Conservation (phyloP, 768 basidiomycete species). For the Russula virescens region DNA sequence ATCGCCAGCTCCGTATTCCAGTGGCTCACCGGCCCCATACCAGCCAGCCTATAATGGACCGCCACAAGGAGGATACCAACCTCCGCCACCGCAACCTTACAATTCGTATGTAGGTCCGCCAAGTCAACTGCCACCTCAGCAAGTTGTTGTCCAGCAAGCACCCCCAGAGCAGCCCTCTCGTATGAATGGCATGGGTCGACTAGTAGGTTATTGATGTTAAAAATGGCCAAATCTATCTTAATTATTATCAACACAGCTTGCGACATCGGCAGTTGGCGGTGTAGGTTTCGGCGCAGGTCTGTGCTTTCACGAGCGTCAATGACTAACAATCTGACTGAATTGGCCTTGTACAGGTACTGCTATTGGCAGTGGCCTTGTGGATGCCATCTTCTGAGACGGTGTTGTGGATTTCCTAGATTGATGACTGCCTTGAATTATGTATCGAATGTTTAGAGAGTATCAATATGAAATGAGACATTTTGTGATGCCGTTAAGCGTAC, state of each 20-base stretch:
- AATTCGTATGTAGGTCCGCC: slow-evolving; percentile 23
- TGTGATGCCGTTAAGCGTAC: too few relatives aligned
- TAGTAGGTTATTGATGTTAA: slow-evolving; percentile 11
- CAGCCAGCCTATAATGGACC: slow-evolving; percentile 31
- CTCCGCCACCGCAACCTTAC: slow-evolving; percentile 25
- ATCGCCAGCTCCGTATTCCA: slow-evolving; percentile 18
- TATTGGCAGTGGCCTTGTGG: slow-evolving; percentile 45
- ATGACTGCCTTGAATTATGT: background rate
- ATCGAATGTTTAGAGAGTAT: too few relatives aligned
- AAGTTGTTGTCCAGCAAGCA: slow-evolving; percentile 25
- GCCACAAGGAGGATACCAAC: slow-evolving; percentile 23
- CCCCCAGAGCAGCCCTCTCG: slow-evolving; percentile 18
- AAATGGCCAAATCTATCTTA: background rate
- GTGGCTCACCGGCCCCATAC: slow-evolving; percentile 35
- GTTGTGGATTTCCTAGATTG: background rate
- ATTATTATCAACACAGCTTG: slow-evolving; percentile 28
- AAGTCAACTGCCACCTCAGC: slow-evolving; percentile 22
- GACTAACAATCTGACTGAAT: background rate
- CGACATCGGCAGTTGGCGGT: slow-evolving; percentile 48
- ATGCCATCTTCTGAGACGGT: slow-evolving; percentile 40
- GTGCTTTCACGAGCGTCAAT: slow-evolving; percentile 25
- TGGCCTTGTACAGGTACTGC: slow-evolving; percentile 38
- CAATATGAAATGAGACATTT: background rate
- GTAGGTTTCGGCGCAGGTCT: slow-evolving; percentile 71
- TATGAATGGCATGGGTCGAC: slow-evolving; percentile 11